Base-by-base conservation (phyloP, 805 yeast species). In the Candida ascalaphidarum region DNA sequence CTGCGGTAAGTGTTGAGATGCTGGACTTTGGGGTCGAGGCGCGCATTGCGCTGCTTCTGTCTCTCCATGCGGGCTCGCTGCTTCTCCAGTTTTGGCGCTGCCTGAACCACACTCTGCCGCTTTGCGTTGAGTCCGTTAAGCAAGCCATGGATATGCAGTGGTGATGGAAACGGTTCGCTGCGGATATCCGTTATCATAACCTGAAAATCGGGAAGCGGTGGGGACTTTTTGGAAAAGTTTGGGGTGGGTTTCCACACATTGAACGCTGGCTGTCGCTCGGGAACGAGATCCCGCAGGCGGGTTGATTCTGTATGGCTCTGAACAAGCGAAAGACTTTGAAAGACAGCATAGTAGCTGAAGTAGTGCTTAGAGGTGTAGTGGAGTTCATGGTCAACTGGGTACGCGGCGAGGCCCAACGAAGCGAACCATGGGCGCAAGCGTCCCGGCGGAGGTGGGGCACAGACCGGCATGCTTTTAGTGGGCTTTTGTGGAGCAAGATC, bases 221-320 rank as follows among this genome's bases (percentile, higher is more conserved):
- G 94, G 14, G 46, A 42, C 19, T 73, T 75, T 41, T 85, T 85
- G 33, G 76, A 77, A 57, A 81, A 88, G 3, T 60, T 53, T 0
- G 81, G 66, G 2, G 66, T 59, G 2, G 97, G 96, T 48, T 82
- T 85, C 95, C 96, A 88, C 3, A 83, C 81, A 42, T 80, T 65
- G 41, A 63, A 86, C 0, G 71, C 58, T 18, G 34, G 32, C 18
- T 40, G 33, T n/a, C n/a, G n/a, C n/a, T n/a, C n/a, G n/a, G n/a
- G n/a, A n/a, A n/a, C n/a, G n/a, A n/a, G n/a, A n/a, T n/a, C n/a
- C n/a, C n/a, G n/a, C n/a, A n/a, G n/a, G 2, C 29, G 30, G 9
- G 31, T 29, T 1, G 30, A 30, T 5, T 16, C 14, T 7, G 23
- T 17, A 6, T 21, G 22, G 29, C 32, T 12, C 19, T 25, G 17